Conservation (phyloP, 192 early-diverging fungal species). For the Physocladia obscura region DNA sequence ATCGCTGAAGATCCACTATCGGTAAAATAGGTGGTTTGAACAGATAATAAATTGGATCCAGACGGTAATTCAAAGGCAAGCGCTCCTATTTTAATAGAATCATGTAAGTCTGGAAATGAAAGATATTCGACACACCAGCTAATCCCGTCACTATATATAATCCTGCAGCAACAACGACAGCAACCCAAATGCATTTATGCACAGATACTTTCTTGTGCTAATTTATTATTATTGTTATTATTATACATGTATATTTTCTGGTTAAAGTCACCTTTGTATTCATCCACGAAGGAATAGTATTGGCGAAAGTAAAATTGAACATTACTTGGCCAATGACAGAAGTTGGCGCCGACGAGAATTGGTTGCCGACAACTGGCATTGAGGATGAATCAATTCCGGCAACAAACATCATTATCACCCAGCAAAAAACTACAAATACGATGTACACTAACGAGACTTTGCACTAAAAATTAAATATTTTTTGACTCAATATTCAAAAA, state of each 20-base stretch:
- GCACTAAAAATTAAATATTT: not conserved
- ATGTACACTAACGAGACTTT: slow-evolving; percentile 58
- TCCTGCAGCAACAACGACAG: slow-evolving; percentile 47
- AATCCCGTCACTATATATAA: slow-evolving; percentile 54
- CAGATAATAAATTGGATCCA: slow-evolving; percentile 37
- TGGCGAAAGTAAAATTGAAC: slow-evolving; percentile 70
- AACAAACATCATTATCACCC: slow-evolving; percentile 56
- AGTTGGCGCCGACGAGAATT: slow-evolving; percentile 38
- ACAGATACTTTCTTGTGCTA: slow-evolving; percentile 58
- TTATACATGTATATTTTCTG: not conserved
- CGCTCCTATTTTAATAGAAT: slow-evolving; percentile 22
- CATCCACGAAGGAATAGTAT: slow-evolving; percentile 66
- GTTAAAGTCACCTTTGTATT: slow-evolving; percentile 52
- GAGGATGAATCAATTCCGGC: slow-evolving; percentile 46
- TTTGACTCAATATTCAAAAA: not conserved
- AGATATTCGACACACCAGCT: slow-evolving; percentile 40
- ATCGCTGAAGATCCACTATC: slow-evolving; percentile 4
- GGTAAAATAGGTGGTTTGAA: slow-evolving; percentile 15
- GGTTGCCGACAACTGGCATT: slow-evolving; percentile 54
- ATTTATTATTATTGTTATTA: too few relatives aligned
- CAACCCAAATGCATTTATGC: slow-evolving; percentile 58
- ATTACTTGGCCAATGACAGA: slow-evolving; percentile 64
- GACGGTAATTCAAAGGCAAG: slow-evolving; percentile 34
- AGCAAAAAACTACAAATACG: slow-evolving; percentile 53
- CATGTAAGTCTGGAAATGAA: too few relatives aligned